Evolutionary conservation across 202 grass and related monocot species (phyloP).

Genomic region (Bolboschoenoplectus hybrid): DNA sequence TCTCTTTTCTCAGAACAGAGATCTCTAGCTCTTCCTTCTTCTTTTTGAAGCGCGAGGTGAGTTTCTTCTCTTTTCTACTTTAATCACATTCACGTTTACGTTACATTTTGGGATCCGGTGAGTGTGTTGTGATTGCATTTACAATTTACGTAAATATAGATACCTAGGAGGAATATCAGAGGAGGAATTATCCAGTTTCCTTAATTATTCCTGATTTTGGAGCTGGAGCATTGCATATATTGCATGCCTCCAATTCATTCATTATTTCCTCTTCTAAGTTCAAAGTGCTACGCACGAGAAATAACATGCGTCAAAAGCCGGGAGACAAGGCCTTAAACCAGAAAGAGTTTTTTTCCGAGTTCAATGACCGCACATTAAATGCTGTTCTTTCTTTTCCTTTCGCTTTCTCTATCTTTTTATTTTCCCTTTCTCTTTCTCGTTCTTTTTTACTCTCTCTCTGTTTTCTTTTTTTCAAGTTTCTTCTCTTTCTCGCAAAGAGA

Average conservation of each 20-base stretch:
- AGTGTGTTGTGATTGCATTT: slow-evolving; percentile 21
- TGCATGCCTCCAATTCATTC: background rate
- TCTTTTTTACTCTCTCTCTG: slow-evolving; percentile 19
- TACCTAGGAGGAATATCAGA: slow-evolving; percentile 34
- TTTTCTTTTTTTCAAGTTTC: background rate
- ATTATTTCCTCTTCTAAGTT: slow-evolving; percentile 18
- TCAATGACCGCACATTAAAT: slow-evolving; percentile 27
- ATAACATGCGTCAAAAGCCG: slow-evolving; percentile 40
- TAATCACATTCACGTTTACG: background rate
- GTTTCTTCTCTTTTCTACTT: background rate
- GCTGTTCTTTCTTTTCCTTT: slow-evolving; percentile 21
- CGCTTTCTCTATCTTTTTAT: background rate
- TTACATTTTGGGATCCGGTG: background rate
- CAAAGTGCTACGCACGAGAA: slow-evolving; percentile 24
- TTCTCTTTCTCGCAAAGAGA: slow-evolving; percentile 37
- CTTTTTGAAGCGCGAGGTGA: slow-evolving; percentile 20
- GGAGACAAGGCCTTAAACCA: background rate
- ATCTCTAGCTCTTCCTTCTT: background rate
- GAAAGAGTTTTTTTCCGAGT: background rate
- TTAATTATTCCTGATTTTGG: background rate
- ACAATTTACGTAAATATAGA: slow-evolving; percentile 26
- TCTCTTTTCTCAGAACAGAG: background rate
- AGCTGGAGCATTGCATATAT: background rate
- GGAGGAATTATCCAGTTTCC: background rate
- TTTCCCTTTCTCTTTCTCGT: slow-evolving; percentile 30